These are phyloP conservation scores for Monosporascus sp. DNA, from an alignment of 2,329 filamentous ascomycete genomes.

Conservation along the genomic window DNA sequence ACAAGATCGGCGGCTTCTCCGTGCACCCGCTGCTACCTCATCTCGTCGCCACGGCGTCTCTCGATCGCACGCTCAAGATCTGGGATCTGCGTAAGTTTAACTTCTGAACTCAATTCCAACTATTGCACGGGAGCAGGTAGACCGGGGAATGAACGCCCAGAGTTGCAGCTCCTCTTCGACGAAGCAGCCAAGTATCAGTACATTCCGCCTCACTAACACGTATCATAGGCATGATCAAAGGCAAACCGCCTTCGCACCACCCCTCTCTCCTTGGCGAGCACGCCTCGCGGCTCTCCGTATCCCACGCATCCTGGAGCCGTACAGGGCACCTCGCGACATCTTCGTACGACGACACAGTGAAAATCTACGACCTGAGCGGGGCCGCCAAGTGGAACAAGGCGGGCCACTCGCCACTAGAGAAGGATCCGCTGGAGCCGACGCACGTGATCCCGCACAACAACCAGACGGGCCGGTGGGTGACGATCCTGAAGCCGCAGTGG, in stretches of 20 bases:
- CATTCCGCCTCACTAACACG: background rate
- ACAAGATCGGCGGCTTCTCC: constrained; percentile 94
- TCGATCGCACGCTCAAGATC: constrained; percentile 83
- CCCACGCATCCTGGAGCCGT: constrained; percentile 84
- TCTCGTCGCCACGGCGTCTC: constrained; percentile 79
- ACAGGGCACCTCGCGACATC: constrained; percentile 84
- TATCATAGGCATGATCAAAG: constrained; percentile 44
- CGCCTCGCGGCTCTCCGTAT: constrained; percentile 76
- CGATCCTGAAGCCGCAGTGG: constrained; percentile 80
- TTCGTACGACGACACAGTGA: constrained; percentile 91
- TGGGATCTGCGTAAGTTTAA: constrained; percentile 68
- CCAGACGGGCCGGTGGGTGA: constrained; percentile 92
- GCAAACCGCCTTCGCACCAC: constrained; percentile 52
- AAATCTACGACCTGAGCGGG: constrained; percentile 76
- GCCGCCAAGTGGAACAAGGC: constrained; percentile 55
- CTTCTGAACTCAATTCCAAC: constrained; percentile 38
- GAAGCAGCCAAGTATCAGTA: too few relatives aligned
- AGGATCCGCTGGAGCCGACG: constrained; percentile 58
- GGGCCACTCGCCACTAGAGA: constrained; percentile 47
- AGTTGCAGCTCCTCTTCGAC: too few relatives aligned
- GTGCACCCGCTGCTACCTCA: constrained; percentile 76
- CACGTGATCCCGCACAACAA: constrained; percentile 80
- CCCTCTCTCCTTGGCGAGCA: constrained; percentile 78
- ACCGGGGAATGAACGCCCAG: too few relatives aligned
- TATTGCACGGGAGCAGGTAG: background rate